phyloP scores from a whole-genome alignment of 345 rosid species.

The Draba incana region DNA sequence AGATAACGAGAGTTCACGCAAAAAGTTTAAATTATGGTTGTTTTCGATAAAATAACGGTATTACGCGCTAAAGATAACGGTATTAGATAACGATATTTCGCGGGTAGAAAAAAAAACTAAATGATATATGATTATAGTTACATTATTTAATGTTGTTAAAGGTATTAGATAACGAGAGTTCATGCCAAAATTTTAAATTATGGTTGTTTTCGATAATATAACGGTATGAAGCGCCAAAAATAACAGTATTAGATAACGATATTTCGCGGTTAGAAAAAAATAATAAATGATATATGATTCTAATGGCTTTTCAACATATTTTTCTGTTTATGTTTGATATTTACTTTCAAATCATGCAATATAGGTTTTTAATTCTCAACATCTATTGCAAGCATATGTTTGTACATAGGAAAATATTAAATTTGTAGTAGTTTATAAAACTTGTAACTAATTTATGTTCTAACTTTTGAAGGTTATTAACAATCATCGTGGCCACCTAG shows the following conservation, averaged over 20 bases:
- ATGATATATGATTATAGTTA: background rate
- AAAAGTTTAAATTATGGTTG: no score
- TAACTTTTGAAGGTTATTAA: background rate
- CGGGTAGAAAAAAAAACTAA: no score
- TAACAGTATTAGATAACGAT: no score
- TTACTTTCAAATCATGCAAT: no score
- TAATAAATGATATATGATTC: no score
- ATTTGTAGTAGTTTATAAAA: background rate
- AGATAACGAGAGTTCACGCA: no score
- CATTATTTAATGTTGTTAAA: background rate
- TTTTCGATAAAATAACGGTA: background rate
- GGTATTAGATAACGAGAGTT: no score
- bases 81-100: no score
- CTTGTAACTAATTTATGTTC: background rate
- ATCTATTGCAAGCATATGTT: conserved; percentile 3
- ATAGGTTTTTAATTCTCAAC: background rate
- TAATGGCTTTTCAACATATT: no score
- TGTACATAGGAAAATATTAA: background rate
- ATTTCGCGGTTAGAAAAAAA: no score
- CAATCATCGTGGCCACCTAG: conserved; percentile 15
- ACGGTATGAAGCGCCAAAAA: no score
- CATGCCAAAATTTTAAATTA: no score
- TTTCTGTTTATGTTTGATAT: background rate
- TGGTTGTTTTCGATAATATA: background rate
- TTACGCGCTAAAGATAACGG: background rate